Base-by-base conservation (phyloP, 2,329 filamentous ascomycete species). In the Calonectria henricotiae region DNA sequence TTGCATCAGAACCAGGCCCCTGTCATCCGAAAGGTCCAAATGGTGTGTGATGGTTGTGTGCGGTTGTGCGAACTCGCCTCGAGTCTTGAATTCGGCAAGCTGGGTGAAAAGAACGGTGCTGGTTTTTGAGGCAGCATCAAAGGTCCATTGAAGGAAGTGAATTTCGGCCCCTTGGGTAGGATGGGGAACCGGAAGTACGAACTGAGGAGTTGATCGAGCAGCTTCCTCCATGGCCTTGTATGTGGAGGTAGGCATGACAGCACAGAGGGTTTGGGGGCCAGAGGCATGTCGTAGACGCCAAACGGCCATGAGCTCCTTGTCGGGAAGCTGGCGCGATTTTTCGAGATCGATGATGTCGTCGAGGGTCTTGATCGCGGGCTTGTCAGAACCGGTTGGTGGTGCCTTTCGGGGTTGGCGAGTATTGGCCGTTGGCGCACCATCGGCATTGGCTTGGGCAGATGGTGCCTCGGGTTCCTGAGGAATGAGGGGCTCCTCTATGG, bases 31-130 rank as follows among this genome's bases (percentile, higher is more conserved):
- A 2, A 98, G 84, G 82, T 99, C 96, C 17, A 92, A 85, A 83
- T 99, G 94, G 82, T 98, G 95, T 46, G 96, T 98, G 66, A 98
- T 86, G 3, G 94, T 98, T 0, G 96, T 99, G 80, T 99, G 96
- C 55, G 96, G 95, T 82, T 93, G 90, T 51, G 94, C 94, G 79
- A 91, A 99, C 82, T 98, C 94, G 62, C 95, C 95, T 62, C 96
- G 89, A 68, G 94, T 85, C 86, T 98, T 98, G 85, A 93, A 99
- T 81, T 98, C 94, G 17, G 94, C 96, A 37, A 99, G 88, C 79
- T 96, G 93, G 0, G 96, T 99, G 84, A 99, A 98, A 39, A 99
- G 90, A 6, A 98, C 92, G 0, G 93, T 94, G 69, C 89, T 90
- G 4, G 91, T 92, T 70, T 88, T 84, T 20, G 87, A 88, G 67